A percentile compares a stretch with the other conserved stretches of the same genome.
These are phyloP conservation scores for Fusarium xylarioides DNA, from an alignment of 2,329 filamentous ascomycete species.

Conservation along the genomic window DNA sequence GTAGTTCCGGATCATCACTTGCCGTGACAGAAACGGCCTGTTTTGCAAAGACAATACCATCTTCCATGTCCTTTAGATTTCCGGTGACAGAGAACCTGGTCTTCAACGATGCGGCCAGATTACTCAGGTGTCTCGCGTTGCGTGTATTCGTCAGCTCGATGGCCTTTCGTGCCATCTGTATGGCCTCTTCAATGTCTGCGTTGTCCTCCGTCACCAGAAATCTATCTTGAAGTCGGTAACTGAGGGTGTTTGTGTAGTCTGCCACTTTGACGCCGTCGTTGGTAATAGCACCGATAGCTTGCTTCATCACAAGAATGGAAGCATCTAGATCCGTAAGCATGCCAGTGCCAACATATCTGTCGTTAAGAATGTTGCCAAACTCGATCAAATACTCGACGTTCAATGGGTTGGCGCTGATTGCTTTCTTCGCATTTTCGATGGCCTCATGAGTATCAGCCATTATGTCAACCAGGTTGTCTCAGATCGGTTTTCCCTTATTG, in stretches of 20 bases:
- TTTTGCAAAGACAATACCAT: background rate
- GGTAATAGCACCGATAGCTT: background rate
- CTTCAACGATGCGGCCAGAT: background rate
- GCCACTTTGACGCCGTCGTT: background rate
- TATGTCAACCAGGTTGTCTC: background rate
- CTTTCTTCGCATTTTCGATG: background rate
- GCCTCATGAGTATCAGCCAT: background rate
- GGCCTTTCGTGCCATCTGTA: background rate
- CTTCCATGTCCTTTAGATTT: background rate
- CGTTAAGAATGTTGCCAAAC: background rate
- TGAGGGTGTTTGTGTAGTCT: background rate
- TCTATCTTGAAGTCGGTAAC: background rate
- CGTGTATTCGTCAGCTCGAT: background rate
- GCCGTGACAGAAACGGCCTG: background rate
- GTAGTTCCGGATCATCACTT: background rate
- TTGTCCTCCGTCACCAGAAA: background rate
- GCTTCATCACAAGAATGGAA: background rate
- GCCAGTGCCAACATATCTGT: background rate
- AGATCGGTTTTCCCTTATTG: background rate
- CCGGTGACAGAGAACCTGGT: background rate
- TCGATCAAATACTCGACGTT: rapidly evolving
- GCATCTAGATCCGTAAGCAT: background rate
- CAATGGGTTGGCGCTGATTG: background rate
- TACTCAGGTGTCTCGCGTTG: background rate
- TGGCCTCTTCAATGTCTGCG: background rate